phyloP scores from a whole-genome alignment of 1,139 yeast genomes.

The Candida sp. region DNA sequence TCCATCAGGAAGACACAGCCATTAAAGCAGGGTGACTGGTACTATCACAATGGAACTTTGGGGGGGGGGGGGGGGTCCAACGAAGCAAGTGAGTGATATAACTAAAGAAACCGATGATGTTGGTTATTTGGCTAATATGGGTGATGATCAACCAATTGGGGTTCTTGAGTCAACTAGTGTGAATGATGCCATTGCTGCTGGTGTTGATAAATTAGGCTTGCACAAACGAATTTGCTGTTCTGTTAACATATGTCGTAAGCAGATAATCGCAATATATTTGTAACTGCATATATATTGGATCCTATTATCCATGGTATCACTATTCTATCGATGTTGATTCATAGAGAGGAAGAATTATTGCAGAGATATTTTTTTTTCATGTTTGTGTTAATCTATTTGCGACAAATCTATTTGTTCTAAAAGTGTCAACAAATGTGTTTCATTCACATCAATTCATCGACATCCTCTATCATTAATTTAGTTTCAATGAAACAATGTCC shows the following conservation, averaged over 20 bases:
- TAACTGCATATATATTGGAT: too few species aligned
- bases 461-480: too few species aligned
- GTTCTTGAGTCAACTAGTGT: neutral
- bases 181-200: neutral
- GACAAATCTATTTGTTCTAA: too few species aligned
- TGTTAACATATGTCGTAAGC: neutral
- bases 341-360: too few species aligned
- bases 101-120: neutral
- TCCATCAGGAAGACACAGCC: neutral
- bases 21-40: neutral
- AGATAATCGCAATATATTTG: too few species aligned
- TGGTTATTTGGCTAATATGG: neutral
- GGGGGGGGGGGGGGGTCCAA: neutral
- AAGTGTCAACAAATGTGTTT: too few species aligned
- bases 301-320: too few species aligned
- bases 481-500: too few species aligned
- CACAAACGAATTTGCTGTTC: neutral
- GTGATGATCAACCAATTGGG: neutral
- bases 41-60: neutral
- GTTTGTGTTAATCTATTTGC: too few species aligned
- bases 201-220: neutral
- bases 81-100: neutral
- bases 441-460: too few species aligned
- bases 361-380: too few species aligned
- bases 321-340: too few species aligned